These are phyloP conservation scores for Heritiera fomes DNA, from an alignment of 345 rosid species.

Conservation along the genomic window DNA sequence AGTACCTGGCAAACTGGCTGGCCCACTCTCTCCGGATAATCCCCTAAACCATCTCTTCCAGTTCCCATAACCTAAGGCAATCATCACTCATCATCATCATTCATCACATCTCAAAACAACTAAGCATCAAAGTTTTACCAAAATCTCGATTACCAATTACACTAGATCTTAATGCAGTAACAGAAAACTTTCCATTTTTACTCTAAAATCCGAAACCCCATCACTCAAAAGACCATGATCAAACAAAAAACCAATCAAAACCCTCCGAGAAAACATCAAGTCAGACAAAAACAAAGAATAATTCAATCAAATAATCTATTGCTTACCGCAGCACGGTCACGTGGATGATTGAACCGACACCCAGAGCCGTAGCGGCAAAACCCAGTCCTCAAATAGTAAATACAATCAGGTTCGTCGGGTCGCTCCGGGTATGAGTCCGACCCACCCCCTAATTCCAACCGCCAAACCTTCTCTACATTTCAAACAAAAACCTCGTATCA, in stretches of 20 bases:
- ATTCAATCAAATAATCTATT: constrained; percentile 25
- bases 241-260: constrained; percentile 26
- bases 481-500: constrained; percentile 26
- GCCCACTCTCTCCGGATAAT: constrained; percentile 75
- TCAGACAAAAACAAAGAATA: constrained; percentile 2
- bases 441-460: constrained; percentile 51
- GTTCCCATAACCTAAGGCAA: constrained; percentile 55
- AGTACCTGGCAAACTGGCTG: constrained; percentile 86
- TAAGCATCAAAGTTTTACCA: constrained; percentile 19
- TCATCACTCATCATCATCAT: constrained; percentile 15
- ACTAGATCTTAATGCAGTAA: constrained; percentile 25
- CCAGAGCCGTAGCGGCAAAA: constrained; percentile 75
- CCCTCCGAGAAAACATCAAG: constrained; percentile 15
- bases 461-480: constrained; percentile 73
- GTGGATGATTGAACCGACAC: constrained; percentile 98
- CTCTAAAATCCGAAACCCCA: constrained; percentile 16
- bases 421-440: constrained; percentile 75
- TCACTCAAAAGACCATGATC: constrained; percentile 36
- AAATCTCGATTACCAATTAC: constrained; percentile 7
- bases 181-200: constrained; percentile 3
- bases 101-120: constrained; percentile 24
- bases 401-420: constrained; percentile 76
- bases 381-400: constrained; percentile 77
- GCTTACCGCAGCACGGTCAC: constrained; percentile 63
- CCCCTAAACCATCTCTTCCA: constrained; percentile 55